Evolutionary conservation across 352 stramenopile species (phyloP).

Genomic region (Phytophthora capsici): DNA sequence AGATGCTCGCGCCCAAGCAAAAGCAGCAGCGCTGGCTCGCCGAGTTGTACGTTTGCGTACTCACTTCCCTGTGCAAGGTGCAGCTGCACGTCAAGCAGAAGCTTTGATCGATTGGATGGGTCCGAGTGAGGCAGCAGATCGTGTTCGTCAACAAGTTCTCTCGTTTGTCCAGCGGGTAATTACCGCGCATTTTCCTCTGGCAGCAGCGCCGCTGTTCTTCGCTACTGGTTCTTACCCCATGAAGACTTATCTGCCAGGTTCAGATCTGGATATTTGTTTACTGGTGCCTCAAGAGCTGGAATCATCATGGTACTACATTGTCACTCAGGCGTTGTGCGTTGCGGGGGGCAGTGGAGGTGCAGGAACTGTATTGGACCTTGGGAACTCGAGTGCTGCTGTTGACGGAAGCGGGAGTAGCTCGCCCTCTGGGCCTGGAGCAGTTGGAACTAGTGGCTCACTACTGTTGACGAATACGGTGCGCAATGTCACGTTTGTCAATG

Average conservation of each 20-base stretch:
- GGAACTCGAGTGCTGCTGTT: conserved; percentile 8
- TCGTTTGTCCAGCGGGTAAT: conserved; percentile 73
- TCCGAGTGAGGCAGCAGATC: conserved; percentile 67
- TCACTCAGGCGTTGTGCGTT: conserved; percentile 85
- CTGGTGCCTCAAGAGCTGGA: conserved; percentile 84
- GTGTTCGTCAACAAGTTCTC: conserved; percentile 66
- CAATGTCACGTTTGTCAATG: conserved; percentile 92
- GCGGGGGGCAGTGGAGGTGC: conserved; percentile 48
- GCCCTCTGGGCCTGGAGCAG: conserved; percentile 17
- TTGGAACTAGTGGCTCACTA: conserved; percentile 14
- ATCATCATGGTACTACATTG: conserved; percentile 84
- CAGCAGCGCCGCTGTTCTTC: conserved; percentile 60
- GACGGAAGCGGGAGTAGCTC: conserved; percentile 31
- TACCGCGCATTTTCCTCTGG: conserved; percentile 55
- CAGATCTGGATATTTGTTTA: conserved; percentile 86
- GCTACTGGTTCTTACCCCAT: conserved; percentile 89
- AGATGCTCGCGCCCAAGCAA: conserved; percentile 18
- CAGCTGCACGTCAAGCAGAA: conserved; percentile 44
- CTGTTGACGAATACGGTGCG: conserved; percentile 70
- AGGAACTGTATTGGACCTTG: conserved; percentile 39
- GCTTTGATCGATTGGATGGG: conserved; percentile 70
- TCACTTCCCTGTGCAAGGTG: conserved; percentile 45
- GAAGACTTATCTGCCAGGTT: conserved; percentile 91
- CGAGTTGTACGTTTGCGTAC: conserved; percentile 36
- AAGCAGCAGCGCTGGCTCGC: conserved; percentile 28